phyloP scores from a whole-genome alignment of 108 stramenopile genomes.

The Skeletonema costatum region DNA sequence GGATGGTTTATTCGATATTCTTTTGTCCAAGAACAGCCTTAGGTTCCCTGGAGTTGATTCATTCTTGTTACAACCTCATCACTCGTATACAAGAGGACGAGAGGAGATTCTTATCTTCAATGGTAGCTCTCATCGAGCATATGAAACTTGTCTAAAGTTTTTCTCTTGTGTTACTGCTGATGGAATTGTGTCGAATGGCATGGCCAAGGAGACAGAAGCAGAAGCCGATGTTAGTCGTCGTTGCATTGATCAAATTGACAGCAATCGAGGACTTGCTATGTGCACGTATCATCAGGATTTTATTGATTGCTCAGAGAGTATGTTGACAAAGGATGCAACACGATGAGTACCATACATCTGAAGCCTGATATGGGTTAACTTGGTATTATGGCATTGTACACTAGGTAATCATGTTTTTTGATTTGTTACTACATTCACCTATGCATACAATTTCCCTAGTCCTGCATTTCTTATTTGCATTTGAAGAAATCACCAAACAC shows the following conservation, averaged over 20 bases:
- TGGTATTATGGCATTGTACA: background rate
- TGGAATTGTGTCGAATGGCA: background rate
- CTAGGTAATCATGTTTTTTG: background rate
- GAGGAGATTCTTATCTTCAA: background rate
- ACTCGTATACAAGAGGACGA: background rate
- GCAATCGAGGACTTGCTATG: background rate
- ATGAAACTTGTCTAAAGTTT: background rate
- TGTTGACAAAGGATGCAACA: background rate
- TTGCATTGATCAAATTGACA: background rate
- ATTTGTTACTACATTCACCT: background rate
- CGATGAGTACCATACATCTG: background rate
- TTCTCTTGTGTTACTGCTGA: background rate
- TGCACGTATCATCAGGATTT: conserved; percentile 1
- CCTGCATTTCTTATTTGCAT: background rate
- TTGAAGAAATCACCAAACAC: conserved; percentile 54
- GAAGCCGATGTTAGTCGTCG: background rate
- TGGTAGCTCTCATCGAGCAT: background rate
- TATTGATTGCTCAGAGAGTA: background rate
- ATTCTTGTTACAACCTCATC: background rate
- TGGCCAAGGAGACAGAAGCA: background rate
- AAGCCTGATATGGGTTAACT: background rate
- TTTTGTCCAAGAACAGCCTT: background rate
- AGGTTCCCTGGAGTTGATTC: background rate
- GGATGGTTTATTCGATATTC: background rate
- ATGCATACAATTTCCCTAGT: too few species aligned